Evolutionary conservation across 164 flowering plant genomes (phyloP), one percentile per base, ranked within the genome.

Genomic region (Aristolochia fimbriata): DNA sequence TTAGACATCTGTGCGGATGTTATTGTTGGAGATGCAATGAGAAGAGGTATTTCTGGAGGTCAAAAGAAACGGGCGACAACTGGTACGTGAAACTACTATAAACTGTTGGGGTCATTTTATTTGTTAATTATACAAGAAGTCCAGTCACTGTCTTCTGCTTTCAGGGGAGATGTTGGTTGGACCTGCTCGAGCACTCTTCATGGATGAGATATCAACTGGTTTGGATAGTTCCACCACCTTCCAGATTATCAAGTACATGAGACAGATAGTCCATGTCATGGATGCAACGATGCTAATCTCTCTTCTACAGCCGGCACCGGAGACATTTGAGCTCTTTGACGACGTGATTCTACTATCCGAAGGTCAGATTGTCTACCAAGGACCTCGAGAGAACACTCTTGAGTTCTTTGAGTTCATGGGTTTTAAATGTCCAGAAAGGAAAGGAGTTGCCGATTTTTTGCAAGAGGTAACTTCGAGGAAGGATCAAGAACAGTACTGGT

Each of bases 121-220:
- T 37, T 10, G 4, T 37, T 7, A 37, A 7, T 5, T 37, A 3
- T 31, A 3, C 37, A 37, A 37, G 43, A 10, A 37, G 43, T 33
- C 51, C 30, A 47, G 50, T 63, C 9, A 47, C 55, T 6, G 43
- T 37, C 25, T 37, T 66, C 21, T 45, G 30, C 20, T 15, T 73
- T 65, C 75, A 80, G 87, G 84, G 49, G 84, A 80, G 66, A 80
- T 82, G 84, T 66, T 80, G 63, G 87, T 76, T 22, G 87, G 87
- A 33, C 83, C 84, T 37, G 82, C 87, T 22, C 80, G 75, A 69
- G 84, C 76, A 23, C 73, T 82, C 60, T 78, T 78, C 73, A 82
- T 82, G 87, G 87, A 82, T 66, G 84, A 78, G 67, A 82, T 82
- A 54, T 82, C 87, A 51, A 82, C 83, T 24, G 87, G 87, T 52